Base-by-base conservation (phyloP, 495 filamentous ascomycete species). In the Barbatosphaeria neglecta region DNA sequence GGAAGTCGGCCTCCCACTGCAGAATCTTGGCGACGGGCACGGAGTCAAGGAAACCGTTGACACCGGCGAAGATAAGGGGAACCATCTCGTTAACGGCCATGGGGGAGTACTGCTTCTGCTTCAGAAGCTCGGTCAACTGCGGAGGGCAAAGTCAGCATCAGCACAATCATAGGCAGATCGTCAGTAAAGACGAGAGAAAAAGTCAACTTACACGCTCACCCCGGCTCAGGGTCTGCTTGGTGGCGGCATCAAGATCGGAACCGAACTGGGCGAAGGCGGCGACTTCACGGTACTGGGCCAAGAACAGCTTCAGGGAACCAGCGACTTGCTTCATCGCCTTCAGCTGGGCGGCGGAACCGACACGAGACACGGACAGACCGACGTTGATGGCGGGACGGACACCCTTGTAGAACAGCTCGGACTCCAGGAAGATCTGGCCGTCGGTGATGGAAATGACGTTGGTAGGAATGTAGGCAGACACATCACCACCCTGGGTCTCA, bases 311-410 rank as follows among this genome's bases (percentile, higher is more conserved):
- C 61, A 98, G 78, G 57, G 90, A 96, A 80, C 92, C 92, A 65
- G 92, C 92, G 65, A 98, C 92, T 82, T 98, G 92, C 80, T 97
- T 98, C 92, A 98, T 98, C 73, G 92, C 89, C 86, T 98, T 98
- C 73, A 98, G 83, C 79, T 98, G 92, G 63, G 92, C 92, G 67
- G 92, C 89, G 61, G 92, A 98, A 67, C 92, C 92, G 81, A 98
- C 92, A 84, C 92, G 92, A 63, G 92, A 98, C 53, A 98, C 92
- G 63, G 92, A 98, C 47, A 98, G 86, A 92, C 92, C 92, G 83
- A 98, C 92, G 81, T 98, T 98, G 75, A 98, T 98, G 74, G 92
- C 92, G 58, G 92, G 92, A 65, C 92, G 93, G 73, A 98, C 73
- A 95, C 92, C 92, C 85, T 98, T 98, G 84, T 98, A 98, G 86